Evolutionary conservation across 2,329 filamentous ascomycete species (phyloP), one percentile per base, ranked within the genome.

Genomic region (Hypoxylon sp.): DNA sequence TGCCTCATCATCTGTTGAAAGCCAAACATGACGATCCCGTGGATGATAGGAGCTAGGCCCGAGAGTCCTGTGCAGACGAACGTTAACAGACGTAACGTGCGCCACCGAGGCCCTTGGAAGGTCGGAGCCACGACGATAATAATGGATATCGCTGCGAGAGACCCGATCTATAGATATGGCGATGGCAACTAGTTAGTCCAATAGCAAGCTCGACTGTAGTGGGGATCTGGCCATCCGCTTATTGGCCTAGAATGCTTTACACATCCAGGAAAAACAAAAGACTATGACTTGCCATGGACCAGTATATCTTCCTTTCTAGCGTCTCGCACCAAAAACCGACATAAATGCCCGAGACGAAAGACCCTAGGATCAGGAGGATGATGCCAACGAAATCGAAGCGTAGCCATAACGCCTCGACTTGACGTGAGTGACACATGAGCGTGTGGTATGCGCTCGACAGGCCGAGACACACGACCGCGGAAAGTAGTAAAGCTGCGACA

Each of bases 381-480:
- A 92, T 92, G 1, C 91, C 91, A 15, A 91, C 82, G 74, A 92
- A 91, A 75, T 93, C 91, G 52, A 92, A 79, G 56, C 89, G 84
- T 74, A 92, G 91, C 37, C 89, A 90, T 70, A 89, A 84, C 44
- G 84, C 83, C 13, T 87, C 86, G 5, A 91, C 87, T 3, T 79
- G 75, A 2, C 85, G 85, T 1, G 89, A 91, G 75, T 92, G 90
- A 67, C 91, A 91, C 42, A 85, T 87, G 32, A 92, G 86, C 6
- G 88, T 87, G 74, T 93, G 91, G 74, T 87, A 93, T 6, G 84
- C 86, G 15, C 89, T 83, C 17, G 84, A 87, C 77, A 87, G 82
- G 6, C 84, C 82, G 39, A 88, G 79, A 68, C 86, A 88, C 51
- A 82, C 78, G 10, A 82, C 80, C 2, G 83, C 84, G 10, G 87